Base-by-base conservation (phyloP, 371 early-diverging fungal species). In the Funneliformis caledonium region DNA sequence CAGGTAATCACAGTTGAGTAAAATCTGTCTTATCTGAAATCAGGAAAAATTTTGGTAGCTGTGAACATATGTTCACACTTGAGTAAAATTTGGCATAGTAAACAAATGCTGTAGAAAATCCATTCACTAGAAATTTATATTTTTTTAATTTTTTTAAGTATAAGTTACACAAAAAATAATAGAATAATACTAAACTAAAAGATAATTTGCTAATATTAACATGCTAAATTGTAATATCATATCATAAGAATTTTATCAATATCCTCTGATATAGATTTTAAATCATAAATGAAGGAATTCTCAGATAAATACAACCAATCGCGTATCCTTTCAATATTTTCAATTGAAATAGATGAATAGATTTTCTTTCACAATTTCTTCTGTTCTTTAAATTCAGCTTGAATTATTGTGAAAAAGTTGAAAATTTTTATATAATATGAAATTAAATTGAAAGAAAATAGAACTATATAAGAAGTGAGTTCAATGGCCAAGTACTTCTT, bases 401-500 rank as follows among this genome's bases (percentile, higher is more conserved):
- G 2, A 2, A 72, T 42, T 16, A 72, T 22, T 52, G 42, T 8
- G 8, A 72, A 72, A 72, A 72, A 72, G 45, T 72, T 72, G 45
- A 72, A 72, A 22, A 72, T 72, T 50, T 45, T 72, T 31, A n/a
- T 7, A 6, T 47, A 72, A 16, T 42, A 72, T 8, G 48, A 16
- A 16, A 72, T 72, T 2, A 50, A n/a, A 50, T 72, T 50, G 12
- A 45, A 72, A 10, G 72, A 72, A 72, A 72, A 72, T 12, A 50
- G 72, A 72, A 72, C 8, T 45, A 72, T 45, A 47, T 50, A 72
- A 50, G 72, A 72, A 0, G 72, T 50, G 1, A 72, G 9, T 45
- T 72, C 72, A 4, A 72, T 2, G 31, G 72, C 72, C 52, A 72
- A 72, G 45, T 72, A 72, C 72, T 72, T 72, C 26, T 31, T 72